Conservation (phyloP, 345 rosid genomes). For the Balakata baccata region DNA sequence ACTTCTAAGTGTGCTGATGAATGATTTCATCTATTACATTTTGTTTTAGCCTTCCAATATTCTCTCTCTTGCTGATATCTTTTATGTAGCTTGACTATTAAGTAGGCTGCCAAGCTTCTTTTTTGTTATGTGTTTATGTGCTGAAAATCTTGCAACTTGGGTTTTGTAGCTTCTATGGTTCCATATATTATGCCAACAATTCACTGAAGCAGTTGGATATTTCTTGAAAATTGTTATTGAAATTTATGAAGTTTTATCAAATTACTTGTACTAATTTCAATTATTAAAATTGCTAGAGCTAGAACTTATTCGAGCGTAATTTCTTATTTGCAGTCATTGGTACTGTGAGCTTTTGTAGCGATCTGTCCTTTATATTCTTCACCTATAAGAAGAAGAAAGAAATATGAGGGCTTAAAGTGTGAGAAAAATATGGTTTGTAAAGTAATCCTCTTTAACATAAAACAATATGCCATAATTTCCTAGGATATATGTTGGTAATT, state of each 20-base stretch:
- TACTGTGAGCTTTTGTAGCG: too few relatives aligned
- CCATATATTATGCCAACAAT: too few relatives aligned
- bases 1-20: not conserved
- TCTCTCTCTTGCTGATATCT: not conserved
- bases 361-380: too few relatives aligned
- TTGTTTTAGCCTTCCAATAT: not conserved
- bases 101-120: not conserved
- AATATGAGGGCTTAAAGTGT: too few relatives aligned
- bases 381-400: too few relatives aligned
- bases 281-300: not conserved
- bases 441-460: too few relatives aligned
- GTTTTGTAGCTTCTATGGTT: not conserved
- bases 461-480: too few relatives aligned
- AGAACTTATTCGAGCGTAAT: too few relatives aligned
- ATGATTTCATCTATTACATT: not conserved
- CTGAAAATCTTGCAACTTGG: not conserved
- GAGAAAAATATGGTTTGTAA: too few relatives aligned
- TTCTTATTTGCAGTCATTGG: too few relatives aligned
- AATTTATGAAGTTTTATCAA: not conserved
- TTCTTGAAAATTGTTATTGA: not conserved
- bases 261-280: too few relatives aligned
- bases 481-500: too few relatives aligned
- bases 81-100: not conserved
- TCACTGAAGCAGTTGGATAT: not conserved
- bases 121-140: not conserved